Evolutionary conservation across 257 asterid genomes (phyloP).

Genomic region (Gentiana straminea): DNA sequence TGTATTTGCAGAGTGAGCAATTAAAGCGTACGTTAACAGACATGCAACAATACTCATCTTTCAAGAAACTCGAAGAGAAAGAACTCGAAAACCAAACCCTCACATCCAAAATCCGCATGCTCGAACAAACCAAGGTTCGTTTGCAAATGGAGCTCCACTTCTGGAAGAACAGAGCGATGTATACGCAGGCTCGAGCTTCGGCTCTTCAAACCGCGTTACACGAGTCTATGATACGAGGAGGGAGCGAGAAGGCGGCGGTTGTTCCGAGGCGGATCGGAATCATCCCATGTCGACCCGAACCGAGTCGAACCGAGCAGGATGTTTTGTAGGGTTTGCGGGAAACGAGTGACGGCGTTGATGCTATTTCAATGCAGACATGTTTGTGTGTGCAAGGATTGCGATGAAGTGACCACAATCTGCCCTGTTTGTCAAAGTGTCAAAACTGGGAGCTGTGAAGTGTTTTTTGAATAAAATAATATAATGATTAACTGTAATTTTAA

Average conservation of each 20-base stretch:
- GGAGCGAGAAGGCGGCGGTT: neutral
- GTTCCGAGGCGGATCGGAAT: conserved; percentile 1
- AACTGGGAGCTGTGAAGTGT: conserved; percentile 10
- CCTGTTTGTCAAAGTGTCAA: conserved; percentile 26
- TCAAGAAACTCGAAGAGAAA: conserved; percentile 16
- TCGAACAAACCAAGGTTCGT: no score
- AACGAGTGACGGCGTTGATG: conserved; percentile 27
- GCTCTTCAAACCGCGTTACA: neutral
- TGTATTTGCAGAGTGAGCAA: conserved; percentile 20
- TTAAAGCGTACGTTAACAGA: conserved; percentile 11
- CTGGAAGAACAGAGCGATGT: no score
- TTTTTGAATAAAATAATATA: conserved; percentile 10
- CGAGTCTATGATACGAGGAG: neutral
- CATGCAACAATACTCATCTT: conserved; percentile 2
- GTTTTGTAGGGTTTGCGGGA: conserved; percentile 28
- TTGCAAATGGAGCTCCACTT: no score
- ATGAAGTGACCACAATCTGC: conserved; percentile 14
- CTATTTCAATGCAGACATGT: conserved; percentile 52
- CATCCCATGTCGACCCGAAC: conserved; percentile 11
- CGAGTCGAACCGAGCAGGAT: conserved; percentile 13
- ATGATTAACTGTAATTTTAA: no score
- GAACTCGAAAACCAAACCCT: conserved; percentile 7
- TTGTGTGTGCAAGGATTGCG: conserved; percentile 31
- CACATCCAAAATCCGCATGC: neutral
- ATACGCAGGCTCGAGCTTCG: neutral